Evolutionary conservation across 192 early-diverging fungal species (phyloP).

Genomic region (Coemansia sp.): DNA sequence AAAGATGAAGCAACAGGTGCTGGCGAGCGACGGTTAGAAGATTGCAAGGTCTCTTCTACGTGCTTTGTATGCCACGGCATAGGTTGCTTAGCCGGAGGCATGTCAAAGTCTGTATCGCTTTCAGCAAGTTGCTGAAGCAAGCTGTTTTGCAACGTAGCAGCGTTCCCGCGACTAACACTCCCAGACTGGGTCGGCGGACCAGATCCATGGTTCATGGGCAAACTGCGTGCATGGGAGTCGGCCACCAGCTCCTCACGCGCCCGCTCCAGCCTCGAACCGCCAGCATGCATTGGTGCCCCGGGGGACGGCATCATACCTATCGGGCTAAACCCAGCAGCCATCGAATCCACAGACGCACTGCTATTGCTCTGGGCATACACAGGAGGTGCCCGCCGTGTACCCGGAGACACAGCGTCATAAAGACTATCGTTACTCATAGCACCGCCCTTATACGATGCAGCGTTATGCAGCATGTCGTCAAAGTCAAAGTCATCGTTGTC

Average conservation of each 20-base stretch:
- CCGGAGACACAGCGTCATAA: slow-evolving; percentile 6
- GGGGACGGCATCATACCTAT: slow-evolving; percentile 9
- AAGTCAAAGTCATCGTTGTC: slow-evolving; percentile 45
- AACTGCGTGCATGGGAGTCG: too few species aligned
- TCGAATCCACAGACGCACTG: slow-evolving; percentile 21
- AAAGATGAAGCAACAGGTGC: too few species aligned
- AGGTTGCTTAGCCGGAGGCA: too few species aligned
- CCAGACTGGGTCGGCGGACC: neutral
- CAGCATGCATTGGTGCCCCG: neutral
- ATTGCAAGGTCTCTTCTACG: too few species aligned
- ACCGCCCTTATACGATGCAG: slow-evolving; percentile 5
- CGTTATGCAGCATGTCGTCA: slow-evolving; percentile 38
- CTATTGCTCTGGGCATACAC: slow-evolving; percentile 17
- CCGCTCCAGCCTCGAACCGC: slow-evolving; percentile 10
- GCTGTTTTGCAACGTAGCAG: slow-evolving; percentile 20
- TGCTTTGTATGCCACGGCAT: too few species aligned
- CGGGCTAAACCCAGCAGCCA: slow-evolving; percentile 26
- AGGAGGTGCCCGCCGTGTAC: slow-evolving; percentile 9
- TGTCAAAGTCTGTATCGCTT: neutral
- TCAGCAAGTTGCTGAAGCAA: slow-evolving; percentile 20
- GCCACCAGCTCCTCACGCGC: slow-evolving; percentile 24
- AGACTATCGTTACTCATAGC: slow-evolving; percentile 7
- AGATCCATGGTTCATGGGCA: too few species aligned
- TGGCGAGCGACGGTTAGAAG: too few species aligned
- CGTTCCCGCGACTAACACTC: neutral